Conservation (phyloP, 768 basidiomycete species). For the Gloeopeniophorella convolvens region DNA sequence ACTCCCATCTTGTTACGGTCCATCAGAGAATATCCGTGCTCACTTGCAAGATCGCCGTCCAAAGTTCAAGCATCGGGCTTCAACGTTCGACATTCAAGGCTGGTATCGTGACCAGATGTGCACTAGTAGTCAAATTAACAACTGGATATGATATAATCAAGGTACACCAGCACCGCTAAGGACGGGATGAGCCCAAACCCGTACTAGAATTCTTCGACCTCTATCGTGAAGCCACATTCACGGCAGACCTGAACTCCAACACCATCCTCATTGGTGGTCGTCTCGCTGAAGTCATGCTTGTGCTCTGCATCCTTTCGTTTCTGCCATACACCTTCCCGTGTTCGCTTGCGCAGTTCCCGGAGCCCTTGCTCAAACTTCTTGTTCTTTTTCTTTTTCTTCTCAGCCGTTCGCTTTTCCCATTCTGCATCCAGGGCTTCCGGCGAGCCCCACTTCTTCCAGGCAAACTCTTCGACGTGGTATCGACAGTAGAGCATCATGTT, state of each 20-base stretch:
- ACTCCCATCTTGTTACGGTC: not conserved
- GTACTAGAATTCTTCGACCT: constrained; percentile 71
- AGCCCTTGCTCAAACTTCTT: constrained; percentile 93
- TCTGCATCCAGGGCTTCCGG: constrained; percentile 86
- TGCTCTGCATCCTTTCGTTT: constrained; percentile 82
- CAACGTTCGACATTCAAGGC: too few relatives aligned
- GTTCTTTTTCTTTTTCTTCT: constrained; percentile 86
- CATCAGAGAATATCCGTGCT: too few relatives aligned
- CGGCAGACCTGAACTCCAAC: constrained; percentile 70
- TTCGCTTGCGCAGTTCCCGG: constrained; percentile 74
- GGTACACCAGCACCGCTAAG: too few relatives aligned
- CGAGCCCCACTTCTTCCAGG: constrained; percentile 97
- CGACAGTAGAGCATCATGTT: constrained; percentile 99
- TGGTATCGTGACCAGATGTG: too few relatives aligned
- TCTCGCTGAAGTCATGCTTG: constrained; percentile 69
- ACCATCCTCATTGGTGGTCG: constrained; percentile 48
- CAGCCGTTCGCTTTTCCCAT: constrained; percentile 67
- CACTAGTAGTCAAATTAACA: too few relatives aligned
- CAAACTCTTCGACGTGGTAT: constrained; percentile 91
- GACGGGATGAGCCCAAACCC: not conserved
- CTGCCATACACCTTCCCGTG: constrained; percentile 88
- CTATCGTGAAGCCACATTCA: constrained; percentile 86
- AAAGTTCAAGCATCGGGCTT: too few relatives aligned
- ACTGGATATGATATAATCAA: too few relatives aligned
- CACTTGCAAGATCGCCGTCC: too few relatives aligned